phyloP scores from a whole-genome alignment of 2,329 filamentous ascomycete genomes.

The Passalora sequoiae region DNA sequence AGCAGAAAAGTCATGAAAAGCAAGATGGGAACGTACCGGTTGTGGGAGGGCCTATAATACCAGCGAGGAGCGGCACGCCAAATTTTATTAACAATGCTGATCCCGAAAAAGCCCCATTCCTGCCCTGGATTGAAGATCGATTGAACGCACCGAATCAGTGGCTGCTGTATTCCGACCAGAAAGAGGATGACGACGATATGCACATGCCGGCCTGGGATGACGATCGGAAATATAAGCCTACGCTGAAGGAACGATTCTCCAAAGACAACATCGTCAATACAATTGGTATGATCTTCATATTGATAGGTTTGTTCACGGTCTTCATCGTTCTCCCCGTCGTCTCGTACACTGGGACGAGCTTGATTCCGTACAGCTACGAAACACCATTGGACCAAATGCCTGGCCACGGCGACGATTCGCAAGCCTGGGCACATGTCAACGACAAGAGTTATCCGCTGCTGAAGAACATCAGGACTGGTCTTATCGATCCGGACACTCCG shows the following conservation, averaged over 20 bases:
- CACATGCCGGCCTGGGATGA: slow-evolving; percentile 51
- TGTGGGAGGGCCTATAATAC: slow-evolving; percentile 11
- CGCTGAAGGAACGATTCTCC: slow-evolving; percentile 43
- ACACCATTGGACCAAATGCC: slow-evolving; percentile 40
- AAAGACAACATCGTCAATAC: slow-evolving; percentile 41
- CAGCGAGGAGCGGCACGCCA: slow-evolving; percentile 22
- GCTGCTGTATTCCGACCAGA: slow-evolving; percentile 46
- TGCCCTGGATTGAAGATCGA: slow-evolving; percentile 45
- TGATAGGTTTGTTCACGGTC: slow-evolving; percentile 45
- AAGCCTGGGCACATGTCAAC: slow-evolving; percentile 46
- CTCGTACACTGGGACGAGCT: slow-evolving; percentile 40
- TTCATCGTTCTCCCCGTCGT: slow-evolving; percentile 51
- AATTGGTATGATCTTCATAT: slow-evolving; percentile 42
- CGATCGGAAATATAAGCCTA: slow-evolving; percentile 42
- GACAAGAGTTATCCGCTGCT: slow-evolving; percentile 45
- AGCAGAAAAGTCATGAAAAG: slow-evolving; percentile 12
- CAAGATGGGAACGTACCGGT: slow-evolving; percentile 11
- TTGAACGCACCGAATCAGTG: slow-evolving; percentile 42
- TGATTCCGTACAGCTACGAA: slow-evolving; percentile 37
- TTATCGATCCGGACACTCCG: slow-evolving; percentile 66
- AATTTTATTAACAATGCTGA: slow-evolving; percentile 29
- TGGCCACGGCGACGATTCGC: slow-evolving; percentile 23
- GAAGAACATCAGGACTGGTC: slow-evolving; percentile 45
- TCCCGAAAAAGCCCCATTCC: slow-evolving; percentile 34
- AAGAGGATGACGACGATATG: slow-evolving; percentile 51